Conservation (phyloP, 306 rosid species). For the Cucumis melo region DNA sequence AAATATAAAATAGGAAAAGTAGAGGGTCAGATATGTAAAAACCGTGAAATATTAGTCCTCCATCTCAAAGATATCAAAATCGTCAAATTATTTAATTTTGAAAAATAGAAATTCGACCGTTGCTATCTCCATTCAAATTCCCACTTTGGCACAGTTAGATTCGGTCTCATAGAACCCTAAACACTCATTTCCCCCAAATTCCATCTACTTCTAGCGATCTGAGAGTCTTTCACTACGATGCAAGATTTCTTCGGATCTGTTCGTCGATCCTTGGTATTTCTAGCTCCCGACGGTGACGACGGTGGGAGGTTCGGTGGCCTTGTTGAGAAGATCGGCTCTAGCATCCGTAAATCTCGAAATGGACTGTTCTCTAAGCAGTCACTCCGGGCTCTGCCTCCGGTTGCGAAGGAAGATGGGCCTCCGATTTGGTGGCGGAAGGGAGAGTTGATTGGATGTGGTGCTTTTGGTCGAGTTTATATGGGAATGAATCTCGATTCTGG, state of each 20-base stretch:
- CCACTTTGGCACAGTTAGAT: neutral
- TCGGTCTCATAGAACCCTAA: slow-evolving; percentile 1
- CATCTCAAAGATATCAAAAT: neutral
- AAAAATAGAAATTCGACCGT: slow-evolving; percentile 4
- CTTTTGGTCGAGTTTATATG: slow-evolving; percentile 83
- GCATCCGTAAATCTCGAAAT: slow-evolving; percentile 61
- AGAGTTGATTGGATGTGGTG: slow-evolving; percentile 79
- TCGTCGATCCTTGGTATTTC: slow-evolving; percentile 67
- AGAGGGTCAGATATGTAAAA: neutral
- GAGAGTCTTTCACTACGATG: slow-evolving; percentile 23
- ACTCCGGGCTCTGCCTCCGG: slow-evolving; percentile 27
- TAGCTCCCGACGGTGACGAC: slow-evolving; percentile 29
- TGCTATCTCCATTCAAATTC: slow-evolving; percentile 6
- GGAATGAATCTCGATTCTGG: slow-evolving; percentile 95
- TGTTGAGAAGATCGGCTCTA: slow-evolving; percentile 61
- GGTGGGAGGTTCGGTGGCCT: slow-evolving; percentile 41
- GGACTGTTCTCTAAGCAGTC: slow-evolving; percentile 42
- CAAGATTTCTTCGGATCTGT: slow-evolving; percentile 65
- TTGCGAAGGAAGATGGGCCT: slow-evolving; percentile 14
- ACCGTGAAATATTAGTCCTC: neutral
- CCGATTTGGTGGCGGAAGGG: slow-evolving; percentile 91
- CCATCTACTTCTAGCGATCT: neutral
- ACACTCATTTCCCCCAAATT: neutral
- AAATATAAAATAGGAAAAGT: neutral
- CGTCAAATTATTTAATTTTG: slow-evolving; percentile 3